A percentile compares a stretch with the other conserved stretches of the same genome.
Evolutionary conservation across 1,139 yeast species (phyloP).

Genomic region (Geotrichum aggregatum): DNA sequence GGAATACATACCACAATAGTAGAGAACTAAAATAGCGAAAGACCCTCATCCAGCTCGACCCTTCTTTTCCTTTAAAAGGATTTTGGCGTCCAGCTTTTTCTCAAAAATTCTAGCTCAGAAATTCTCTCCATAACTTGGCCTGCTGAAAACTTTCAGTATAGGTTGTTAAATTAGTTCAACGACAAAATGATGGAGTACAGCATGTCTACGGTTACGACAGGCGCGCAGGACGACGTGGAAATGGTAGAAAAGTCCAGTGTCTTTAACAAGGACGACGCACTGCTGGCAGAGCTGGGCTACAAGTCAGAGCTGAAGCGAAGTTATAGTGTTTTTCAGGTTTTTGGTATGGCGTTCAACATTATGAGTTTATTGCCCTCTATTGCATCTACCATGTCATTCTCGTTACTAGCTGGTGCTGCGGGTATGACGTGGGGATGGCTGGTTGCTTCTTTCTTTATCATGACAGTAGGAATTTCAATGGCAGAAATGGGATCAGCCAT

Average conservation of each 20-base stretch:
- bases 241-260: constrained; percentile 2
- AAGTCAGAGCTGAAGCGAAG: constrained; percentile 71
- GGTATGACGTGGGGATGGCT: constrained; percentile 69
- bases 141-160: neutral
- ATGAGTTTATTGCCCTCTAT: constrained; percentile 69
- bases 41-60: too few relatives aligned
- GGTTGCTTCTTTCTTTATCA: constrained; percentile 47
- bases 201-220: neutral
- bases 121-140: too few relatives aligned
- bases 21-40: too few relatives aligned
- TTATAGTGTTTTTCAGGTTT: constrained; percentile 56
- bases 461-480: constrained; percentile 52
- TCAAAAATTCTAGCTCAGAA: too few relatives aligned
- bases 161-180: neutral
- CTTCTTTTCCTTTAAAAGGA: neutral
- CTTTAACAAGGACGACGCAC: constrained; percentile 30
- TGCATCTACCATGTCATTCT: constrained; percentile 40
- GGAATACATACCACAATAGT: too few relatives aligned
- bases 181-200: neutral
- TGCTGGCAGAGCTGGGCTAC: constrained; percentile 52
- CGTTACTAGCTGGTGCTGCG: constrained; percentile 52
- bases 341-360: constrained; percentile 57
- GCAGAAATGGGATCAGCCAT: constrained; percentile 60
- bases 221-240: neutral
- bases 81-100: too few relatives aligned